phyloP scores from a whole-genome alignment of 306 rosid genomes.

The Lathyrus sativus region DNA sequence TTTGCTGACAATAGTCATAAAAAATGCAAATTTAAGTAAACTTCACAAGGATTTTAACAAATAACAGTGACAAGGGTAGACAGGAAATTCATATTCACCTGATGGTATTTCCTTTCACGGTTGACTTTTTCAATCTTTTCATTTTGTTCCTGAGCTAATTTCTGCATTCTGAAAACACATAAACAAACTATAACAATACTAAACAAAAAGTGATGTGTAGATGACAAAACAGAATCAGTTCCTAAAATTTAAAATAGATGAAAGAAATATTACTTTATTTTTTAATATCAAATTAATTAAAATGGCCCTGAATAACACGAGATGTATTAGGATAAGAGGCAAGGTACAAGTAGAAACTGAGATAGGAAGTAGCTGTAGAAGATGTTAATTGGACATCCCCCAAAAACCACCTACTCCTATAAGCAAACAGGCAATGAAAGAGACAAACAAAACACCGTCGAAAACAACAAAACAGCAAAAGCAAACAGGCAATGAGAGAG shows the following conservation, averaged over 20 bases:
- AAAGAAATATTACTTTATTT: not conserved
- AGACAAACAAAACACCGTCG: no score
- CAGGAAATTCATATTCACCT: slow-evolving; percentile 55
- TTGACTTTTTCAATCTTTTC: slow-evolving; percentile 85
- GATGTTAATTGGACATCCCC: no score
- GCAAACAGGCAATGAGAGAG: no score
- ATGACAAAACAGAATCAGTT: not conserved
- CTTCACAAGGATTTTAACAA: slow-evolving; percentile 23
- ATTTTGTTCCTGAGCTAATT: slow-evolving; percentile 70
- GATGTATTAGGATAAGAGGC: no score
- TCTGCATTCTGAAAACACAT: slow-evolving; percentile 72
- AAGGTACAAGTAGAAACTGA: no score
- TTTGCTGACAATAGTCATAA: slow-evolving; percentile 65
- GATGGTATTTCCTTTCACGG: slow-evolving; percentile 93
- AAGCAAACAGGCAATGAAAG: no score
- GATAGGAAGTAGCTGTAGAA: no score
- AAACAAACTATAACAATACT: slow-evolving; percentile 36
- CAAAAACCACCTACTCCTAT: no score
- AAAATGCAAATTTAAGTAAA: slow-evolving; percentile 19
- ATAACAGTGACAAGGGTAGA: slow-evolving; percentile 14
- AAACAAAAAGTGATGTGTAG: slow-evolving; percentile 1
- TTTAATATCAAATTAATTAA: no score
- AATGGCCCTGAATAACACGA: no score
- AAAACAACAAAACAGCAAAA: no score
- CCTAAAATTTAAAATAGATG: not conserved